Base-by-base conservation (phyloP, 148 eudicot species). In the Chenopodium album region DNA sequence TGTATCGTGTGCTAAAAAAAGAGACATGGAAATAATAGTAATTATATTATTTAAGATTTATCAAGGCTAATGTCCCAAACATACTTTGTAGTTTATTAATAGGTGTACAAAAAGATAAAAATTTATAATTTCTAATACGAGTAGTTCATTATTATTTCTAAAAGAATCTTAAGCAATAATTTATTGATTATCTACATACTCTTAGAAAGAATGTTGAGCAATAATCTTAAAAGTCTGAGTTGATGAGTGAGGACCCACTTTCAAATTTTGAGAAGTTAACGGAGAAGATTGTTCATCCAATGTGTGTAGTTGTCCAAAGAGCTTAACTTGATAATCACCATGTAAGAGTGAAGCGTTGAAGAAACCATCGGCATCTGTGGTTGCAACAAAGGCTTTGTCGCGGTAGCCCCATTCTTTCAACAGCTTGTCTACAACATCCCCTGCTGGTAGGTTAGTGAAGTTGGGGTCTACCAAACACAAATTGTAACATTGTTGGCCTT, bases 401-500 rank as follows among this genome's bases (percentile, higher is more conserved):
- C 19, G n/a, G 1, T 46, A 26, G 3, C 80, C 80, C 90, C 88
- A 82, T 82, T 87, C 93, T 14, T 20, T 32, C 19, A 89, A 3
- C 19, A 89, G 13, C 76, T 82, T 89, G 80, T 91, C 96, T 0
- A 92, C 82, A 0, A 91, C 89, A 65, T 87, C 81, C 0, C 93
- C 95, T 0, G 92, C 76, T 0, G 90, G 81, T 34, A 91, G 75
- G 78, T 92, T 92, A 19, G 76, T 83, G 80, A 92, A 92, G 69
- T 87, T 89, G 70, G 87, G 85, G 76, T 92, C 88, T 0, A 93
- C 91, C 76, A 92, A 79, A 67, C 96, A 91, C 92, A 88, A 86
- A 9, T 34, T 31, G 68, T 83, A 89, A 75, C 93, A 92, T 48
- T 10, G 54, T 50, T 81, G 67, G 7, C 89, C 92, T 37, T 79